Conservation (phyloP, 73 alveolate genomes). For the Tetrahymena elliotti region DNA sequence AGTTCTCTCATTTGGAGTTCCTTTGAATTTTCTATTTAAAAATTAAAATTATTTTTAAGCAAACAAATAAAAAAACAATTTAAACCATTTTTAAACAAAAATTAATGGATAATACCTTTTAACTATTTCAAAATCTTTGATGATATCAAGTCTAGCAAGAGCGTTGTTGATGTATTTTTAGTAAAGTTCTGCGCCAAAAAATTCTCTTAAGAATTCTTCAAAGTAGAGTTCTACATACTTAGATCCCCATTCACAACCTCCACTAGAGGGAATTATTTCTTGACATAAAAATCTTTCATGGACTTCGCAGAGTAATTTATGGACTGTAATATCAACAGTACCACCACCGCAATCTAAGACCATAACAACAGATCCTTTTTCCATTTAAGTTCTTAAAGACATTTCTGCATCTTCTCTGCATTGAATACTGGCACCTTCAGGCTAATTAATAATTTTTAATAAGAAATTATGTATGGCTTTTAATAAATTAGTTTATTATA, state of each 20-base stretch:
- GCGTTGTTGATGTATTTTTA: constrained; percentile 77
- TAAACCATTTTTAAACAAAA: too few relatives aligned
- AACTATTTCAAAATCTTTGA: constrained; percentile 93
- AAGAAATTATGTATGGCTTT: background rate
- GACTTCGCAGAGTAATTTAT: constrained; percentile 88
- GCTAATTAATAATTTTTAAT: constrained; percentile 1
- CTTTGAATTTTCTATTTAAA: constrained; percentile 71
- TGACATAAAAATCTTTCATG: constrained; percentile 90
- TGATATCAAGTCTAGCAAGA: constrained; percentile 89
- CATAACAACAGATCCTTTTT: constrained; percentile 80
- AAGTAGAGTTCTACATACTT: constrained; percentile 93
- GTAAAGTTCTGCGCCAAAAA: constrained; percentile 82
- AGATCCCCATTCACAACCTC: constrained; percentile 99
- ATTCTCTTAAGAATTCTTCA: constrained; percentile 87
- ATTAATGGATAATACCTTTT: constrained; percentile 18
- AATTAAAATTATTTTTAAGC: background rate
- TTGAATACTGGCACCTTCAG: constrained; percentile 97
- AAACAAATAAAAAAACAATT: background rate
- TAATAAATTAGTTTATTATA: background rate
- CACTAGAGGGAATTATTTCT: constrained; percentile 91
- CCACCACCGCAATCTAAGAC: constrained; percentile 99
- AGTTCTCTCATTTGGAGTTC: constrained; percentile 83
- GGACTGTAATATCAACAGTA: constrained; percentile 93
- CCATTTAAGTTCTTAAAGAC: constrained; percentile 73
- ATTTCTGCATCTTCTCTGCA: constrained; percentile 95